Evolutionary conservation across 768 basidiomycete genomes (phyloP).

Genomic region (Kwoniella pini): DNA sequence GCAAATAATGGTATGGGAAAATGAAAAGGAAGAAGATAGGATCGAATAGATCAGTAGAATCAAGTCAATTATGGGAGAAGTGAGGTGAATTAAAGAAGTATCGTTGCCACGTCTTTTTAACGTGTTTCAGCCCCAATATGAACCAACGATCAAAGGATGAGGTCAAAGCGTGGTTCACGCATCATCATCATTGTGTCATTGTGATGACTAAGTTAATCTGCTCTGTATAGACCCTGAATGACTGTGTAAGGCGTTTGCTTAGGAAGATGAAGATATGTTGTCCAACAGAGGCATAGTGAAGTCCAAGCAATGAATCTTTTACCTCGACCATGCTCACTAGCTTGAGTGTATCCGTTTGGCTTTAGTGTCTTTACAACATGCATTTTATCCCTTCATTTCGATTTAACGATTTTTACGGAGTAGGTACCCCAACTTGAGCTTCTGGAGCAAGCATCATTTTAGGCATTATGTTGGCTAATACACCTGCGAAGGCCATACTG

Average conservation of each 20-base stretch:
- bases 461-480: conserved; percentile 34
- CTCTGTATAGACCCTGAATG: too few relatives aligned
- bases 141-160: conserved; percentile 1
- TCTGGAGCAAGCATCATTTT: conserved; percentile 33
- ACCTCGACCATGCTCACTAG: too few relatives aligned
- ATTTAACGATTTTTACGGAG: background rate
- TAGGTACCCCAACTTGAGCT: conserved; percentile 7
- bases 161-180: conserved; percentile 2
- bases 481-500: conserved; percentile 43
- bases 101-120: conserved; percentile 11
- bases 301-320: too few relatives aligned
- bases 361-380: conserved; percentile 9
- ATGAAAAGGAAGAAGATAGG: background rate
- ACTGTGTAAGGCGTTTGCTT: too few relatives aligned
- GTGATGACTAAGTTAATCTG: too few relatives aligned
- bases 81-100: background rate
- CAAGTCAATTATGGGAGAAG: background rate
- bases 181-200: background rate
- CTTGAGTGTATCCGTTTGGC: too few relatives aligned
- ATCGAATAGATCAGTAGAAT: background rate
- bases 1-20: background rate
- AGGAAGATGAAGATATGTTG: too few relatives aligned
- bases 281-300: too few relatives aligned
- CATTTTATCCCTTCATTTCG: background rate
- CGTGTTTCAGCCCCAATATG: background rate